A percentile compares a stretch with the other conserved stretches of the same genome.
Conservation (phyloP, 192 early-diverging fungal species). For the Diversispora eburnea region DNA sequence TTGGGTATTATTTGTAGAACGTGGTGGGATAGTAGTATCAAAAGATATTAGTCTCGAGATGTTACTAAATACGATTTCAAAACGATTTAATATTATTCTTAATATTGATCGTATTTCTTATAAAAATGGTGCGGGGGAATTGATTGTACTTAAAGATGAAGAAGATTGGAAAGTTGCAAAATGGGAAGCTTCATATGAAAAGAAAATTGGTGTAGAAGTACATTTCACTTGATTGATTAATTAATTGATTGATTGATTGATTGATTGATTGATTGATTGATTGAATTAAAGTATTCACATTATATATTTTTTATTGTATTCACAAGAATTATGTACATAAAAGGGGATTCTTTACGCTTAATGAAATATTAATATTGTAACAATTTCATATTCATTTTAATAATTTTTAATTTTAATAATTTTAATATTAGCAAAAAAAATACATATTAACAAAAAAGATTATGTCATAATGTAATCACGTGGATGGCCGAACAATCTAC, state of each 20-base stretch:
- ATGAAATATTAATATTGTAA: too few species aligned
- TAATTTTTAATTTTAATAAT: too few species aligned
- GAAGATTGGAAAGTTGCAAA: conserved; percentile 21
- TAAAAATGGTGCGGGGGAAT: conserved; percentile 2
- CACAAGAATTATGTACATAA: too few species aligned
- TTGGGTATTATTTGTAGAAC: conserved; percentile 5
- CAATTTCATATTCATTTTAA: too few species aligned
- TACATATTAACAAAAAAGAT: too few species aligned
- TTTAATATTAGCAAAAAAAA: too few species aligned
- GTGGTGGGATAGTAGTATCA: neutral
- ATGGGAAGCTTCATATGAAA: conserved; percentile 39
- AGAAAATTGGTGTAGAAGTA: conserved; percentile 51
- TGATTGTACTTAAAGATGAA: conserved; percentile 15
- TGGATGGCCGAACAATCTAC: too few species aligned
- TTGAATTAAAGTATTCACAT: too few species aligned
- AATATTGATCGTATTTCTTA: neutral
- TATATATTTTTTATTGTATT: too few species aligned
- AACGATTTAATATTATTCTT: neutral
- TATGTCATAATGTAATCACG: too few species aligned
- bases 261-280: conserved; percentile 34
- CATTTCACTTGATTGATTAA: conserved; percentile 63
- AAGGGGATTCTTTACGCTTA: too few species aligned
- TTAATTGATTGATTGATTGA: conserved; percentile 36
- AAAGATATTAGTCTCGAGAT: neutral
- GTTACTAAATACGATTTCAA: neutral